A percentile compares a stretch with the other conserved stretches of the same genome.
Evolutionary conservation across 352 stramenopile species (phyloP).

Genomic region (Thalassiosira ordinaria): DNA sequence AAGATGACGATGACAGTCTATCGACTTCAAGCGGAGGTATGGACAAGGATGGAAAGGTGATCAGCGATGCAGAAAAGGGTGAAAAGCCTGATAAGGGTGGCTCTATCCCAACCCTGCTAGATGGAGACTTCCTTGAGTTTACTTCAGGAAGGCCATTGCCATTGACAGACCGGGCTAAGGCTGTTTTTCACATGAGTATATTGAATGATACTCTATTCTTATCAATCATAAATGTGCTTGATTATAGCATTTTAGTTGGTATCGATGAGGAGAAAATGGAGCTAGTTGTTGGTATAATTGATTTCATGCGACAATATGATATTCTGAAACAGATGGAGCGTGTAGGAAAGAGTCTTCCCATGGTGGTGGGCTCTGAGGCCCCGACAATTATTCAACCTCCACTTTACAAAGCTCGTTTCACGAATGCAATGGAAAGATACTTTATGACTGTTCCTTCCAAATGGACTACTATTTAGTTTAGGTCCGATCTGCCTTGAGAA

Average conservation of each 20-base stretch:
- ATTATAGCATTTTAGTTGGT: slow-evolving; percentile 98
- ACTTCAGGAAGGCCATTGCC: slow-evolving; percentile 85
- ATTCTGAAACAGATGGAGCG: slow-evolving; percentile 99
- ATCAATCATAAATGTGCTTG: slow-evolving; percentile 97
- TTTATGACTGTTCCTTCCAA: slow-evolving; percentile 96
- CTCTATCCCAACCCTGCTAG: slow-evolving; percentile 83
- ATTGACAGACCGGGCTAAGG: slow-evolving; percentile 85
- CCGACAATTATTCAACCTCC: slow-evolving; percentile 97
- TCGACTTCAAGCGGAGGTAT: slow-evolving; percentile 36
- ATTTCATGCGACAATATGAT: slow-evolving; percentile 98
- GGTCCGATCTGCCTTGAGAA: too few relatives aligned
- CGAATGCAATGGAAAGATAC: slow-evolving; percentile 94
- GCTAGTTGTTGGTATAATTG: slow-evolving; percentile 98
- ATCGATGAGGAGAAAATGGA: slow-evolving; percentile 88
- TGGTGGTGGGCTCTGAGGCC: slow-evolving; percentile 96
- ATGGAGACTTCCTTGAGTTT: slow-evolving; percentile 90
- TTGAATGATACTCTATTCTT: slow-evolving; percentile 97
- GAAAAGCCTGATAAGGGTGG: slow-evolving; percentile 53
- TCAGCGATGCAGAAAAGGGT: slow-evolving; percentile 18
- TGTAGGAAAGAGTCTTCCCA: slow-evolving; percentile 96
- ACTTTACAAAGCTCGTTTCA: slow-evolving; percentile 95
- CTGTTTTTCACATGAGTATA: slow-evolving; percentile 91
- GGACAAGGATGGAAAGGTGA: slow-evolving; percentile 48
- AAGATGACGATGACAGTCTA: slow-evolving; percentile 35
- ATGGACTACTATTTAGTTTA: slow-evolving; percentile 86